phyloP scores from a whole-genome alignment of 306 rosid genomes.

The Malus sylvestris region DNA sequence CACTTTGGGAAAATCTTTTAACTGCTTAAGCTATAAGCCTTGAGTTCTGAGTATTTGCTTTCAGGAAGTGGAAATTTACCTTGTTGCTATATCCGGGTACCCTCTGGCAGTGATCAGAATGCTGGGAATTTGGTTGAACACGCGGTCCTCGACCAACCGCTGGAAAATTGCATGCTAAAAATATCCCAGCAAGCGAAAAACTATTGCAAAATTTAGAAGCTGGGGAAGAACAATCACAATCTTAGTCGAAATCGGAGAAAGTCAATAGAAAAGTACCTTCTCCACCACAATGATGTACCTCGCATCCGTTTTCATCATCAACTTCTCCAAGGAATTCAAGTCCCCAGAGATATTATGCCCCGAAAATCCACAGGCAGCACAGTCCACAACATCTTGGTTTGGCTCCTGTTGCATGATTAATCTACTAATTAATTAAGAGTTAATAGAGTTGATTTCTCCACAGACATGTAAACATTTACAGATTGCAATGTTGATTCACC shows the following conservation, averaged over 20 bases:
- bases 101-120: conserved; percentile 92
- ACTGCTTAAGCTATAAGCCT: too few relatives aligned
- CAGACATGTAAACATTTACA: background rate
- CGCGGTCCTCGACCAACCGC: conserved; percentile 64
- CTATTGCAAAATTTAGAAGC: background rate
- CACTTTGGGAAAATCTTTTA: too few relatives aligned
- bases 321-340: conserved; percentile 45
- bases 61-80: conserved; percentile 29
- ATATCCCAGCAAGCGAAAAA: conserved; percentile 13
- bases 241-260: background rate
- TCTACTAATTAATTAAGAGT: background rate
- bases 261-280: conserved; percentile 43
- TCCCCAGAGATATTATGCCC: conserved; percentile 76
- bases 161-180: conserved; percentile 81
- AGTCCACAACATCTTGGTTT: conserved; percentile 59
- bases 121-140: conserved; percentile 80
- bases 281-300: conserved; percentile 78
- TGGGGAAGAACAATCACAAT: background rate
- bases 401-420: conserved; percentile 48
- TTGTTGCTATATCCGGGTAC: conserved; percentile 86
- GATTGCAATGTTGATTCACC: conserved; percentile 16
- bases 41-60: too few relatives aligned
- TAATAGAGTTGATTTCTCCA: background rate
- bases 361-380: conserved; percentile 70
- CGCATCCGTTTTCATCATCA: conserved; percentile 59